Evolutionary conservation across 2,329 filamentous ascomycete genomes (phyloP).

Genomic region (Aspergillus nomiae): DNA sequence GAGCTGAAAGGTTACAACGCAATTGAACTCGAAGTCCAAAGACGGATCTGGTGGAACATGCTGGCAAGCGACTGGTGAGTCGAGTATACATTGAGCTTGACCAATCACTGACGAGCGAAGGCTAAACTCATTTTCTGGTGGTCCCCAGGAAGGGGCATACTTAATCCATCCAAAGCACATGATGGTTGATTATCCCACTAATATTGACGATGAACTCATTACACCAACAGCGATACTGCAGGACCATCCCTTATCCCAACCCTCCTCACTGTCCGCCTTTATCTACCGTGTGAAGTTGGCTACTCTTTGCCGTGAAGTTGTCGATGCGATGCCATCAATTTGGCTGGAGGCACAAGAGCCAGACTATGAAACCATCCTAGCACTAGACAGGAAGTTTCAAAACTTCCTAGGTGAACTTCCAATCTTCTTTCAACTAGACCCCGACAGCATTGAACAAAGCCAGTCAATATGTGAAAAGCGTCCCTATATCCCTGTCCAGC

Average conservation of each 20-base stretch:
- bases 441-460: constrained; percentile 20
- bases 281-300: constrained; percentile 8
- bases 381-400: background rate
- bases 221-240: background rate
- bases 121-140: constrained; percentile 22
- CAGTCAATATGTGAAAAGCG: constrained; percentile 21
- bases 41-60: constrained; percentile 28
- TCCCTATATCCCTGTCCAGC: constrained; percentile 24
- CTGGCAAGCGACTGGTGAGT: constrained; percentile 27
- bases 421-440: constrained; percentile 12
- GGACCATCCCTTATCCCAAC: background rate
- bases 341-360: background rate
- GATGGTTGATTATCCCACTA: constrained; percentile 23
- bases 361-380: constrained; percentile 1
- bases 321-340: constrained; percentile 5
- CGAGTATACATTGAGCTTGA: background rate
- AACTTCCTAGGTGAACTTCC: background rate
- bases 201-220: constrained; percentile 25
- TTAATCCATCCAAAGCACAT: constrained; percentile 26
- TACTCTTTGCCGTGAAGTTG: constrained; percentile 5
- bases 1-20: constrained; percentile 18
- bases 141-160: constrained; percentile 23
- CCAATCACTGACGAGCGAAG: constrained; percentile 9
- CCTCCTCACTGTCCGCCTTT: constrained; percentile 1
- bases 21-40: constrained; percentile 26